Conservation (phyloP, 2,329 filamentous ascomycete species). For the Monilinia vaccinii-corymbosi region DNA sequence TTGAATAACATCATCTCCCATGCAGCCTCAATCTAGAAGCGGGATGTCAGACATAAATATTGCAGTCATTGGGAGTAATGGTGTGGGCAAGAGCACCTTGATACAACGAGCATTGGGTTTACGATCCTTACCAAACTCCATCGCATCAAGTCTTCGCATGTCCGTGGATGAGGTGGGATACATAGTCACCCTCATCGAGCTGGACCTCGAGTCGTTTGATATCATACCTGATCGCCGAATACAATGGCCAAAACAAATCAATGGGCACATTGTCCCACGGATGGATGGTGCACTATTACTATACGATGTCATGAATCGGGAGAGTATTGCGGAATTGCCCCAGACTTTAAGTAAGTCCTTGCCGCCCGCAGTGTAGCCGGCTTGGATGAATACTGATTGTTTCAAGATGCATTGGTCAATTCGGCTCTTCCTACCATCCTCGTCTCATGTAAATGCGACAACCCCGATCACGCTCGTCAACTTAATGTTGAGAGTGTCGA, state of each 20-base stretch:
- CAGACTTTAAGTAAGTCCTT: conserved; percentile 66
- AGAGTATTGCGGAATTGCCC: conserved; percentile 65
- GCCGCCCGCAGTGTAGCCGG: not conserved
- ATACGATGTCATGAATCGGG: conserved; percentile 76
- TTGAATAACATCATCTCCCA: not conserved
- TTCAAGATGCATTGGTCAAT: conserved; percentile 61
- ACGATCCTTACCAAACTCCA: conserved; percentile 41
- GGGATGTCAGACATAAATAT: conserved; percentile 49
- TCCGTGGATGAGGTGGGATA: conserved; percentile 49
- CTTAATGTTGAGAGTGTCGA: conserved; percentile 63
- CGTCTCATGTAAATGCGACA: conserved; percentile 85
- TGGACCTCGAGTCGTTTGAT: conserved; percentile 57
- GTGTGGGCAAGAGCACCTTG: conserved; percentile 60
- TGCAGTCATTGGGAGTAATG: conserved; percentile 55
- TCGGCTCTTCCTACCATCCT: conserved; percentile 68
- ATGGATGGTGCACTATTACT: conserved; percentile 79
- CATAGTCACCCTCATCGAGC: conserved; percentile 53
- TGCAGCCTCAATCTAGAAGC: conserved; percentile 26
- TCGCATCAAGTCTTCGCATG: conserved; percentile 48
- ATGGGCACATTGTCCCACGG: conserved; percentile 61
- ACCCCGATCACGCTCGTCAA: conserved; percentile 58
- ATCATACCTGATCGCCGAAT: conserved; percentile 49
- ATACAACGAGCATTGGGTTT: conserved; percentile 54
- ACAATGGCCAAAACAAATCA: conserved; percentile 58
- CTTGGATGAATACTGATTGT: conserved; percentile 6